Evolutionary conservation across 352 stramenopile genomes (phyloP), one percentile per base, ranked within the genome.

Genomic region (Globisporangium irregulare): DNA sequence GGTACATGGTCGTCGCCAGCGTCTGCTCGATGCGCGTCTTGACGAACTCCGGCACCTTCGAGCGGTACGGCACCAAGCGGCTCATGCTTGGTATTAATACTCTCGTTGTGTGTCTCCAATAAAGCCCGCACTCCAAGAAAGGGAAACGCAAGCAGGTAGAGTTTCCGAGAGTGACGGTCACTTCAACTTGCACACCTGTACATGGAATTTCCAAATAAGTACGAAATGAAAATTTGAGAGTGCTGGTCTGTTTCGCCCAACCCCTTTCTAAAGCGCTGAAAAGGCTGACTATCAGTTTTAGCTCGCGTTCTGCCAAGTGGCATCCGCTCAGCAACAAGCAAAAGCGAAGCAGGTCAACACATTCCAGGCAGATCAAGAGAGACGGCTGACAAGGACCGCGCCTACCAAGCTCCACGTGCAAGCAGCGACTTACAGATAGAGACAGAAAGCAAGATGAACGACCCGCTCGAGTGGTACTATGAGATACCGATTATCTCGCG

Each of bases 401-500:
- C 43, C 7, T 29, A 18, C 36, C 22, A 27, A 59, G 22, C 7
- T 15, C 20, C 34, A 68, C 22, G 22, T 27, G 18, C 14, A 53
- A 27, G n/a, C n/a, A 38, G n/a, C 24, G 10, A 46, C 57, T 22
- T 18, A 20, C 38, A 27, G 57, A 63, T 64, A 58, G 69, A 60
- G n/a, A 63, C n/a, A 46, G 25, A 63, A 59, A 25, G 34, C 25
- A 73, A n/a, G 34, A 94, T 94, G 86, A 94, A 94, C 74, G 87
- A 95, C 65, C 86, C 89, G 53, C 79, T 97, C 66, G 86, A 91
- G 74, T 99, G 97, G 97, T 99, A 99, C 81, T 97, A 98, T 75
- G 97, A 99, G 73, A 99, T 99, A 71, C 98, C 98, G 41, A 69
- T 98, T n/a, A 90, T 99, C 71, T 99, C 97, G 43, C 83, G 97